Conservation (phyloP, 2,329 filamentous ascomycete genomes). For the Emmonsiellopsis sp. region DNA sequence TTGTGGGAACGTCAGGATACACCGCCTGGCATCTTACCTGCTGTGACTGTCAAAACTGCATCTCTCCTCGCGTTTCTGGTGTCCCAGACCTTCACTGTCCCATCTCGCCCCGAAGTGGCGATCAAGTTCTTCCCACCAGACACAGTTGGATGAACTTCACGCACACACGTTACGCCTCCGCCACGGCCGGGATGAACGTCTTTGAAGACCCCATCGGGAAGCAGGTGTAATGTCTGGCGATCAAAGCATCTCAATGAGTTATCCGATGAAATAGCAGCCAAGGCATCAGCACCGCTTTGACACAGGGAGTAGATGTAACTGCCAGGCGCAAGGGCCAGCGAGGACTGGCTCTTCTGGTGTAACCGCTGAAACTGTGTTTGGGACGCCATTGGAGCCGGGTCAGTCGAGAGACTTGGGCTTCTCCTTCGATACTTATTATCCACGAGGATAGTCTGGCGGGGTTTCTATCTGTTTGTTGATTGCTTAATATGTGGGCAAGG, state of each 20-base stretch:
- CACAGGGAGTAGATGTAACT: conserved; percentile 37
- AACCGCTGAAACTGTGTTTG: conserved; percentile 7
- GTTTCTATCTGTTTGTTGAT: too few relatives aligned
- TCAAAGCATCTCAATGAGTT: conserved; percentile 37
- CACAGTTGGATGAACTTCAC: conserved; percentile 1
- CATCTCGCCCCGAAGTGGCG: conserved; percentile 26
- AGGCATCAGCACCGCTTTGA: conserved; percentile 19
- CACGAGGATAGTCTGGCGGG: too few relatives aligned
- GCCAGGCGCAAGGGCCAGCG: conserved; percentile 29
- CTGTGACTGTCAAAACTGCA: conserved; percentile 26
- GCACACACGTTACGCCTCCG: conserved; percentile 31
- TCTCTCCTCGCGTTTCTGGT: conserved; percentile 21
- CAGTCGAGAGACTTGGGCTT: background rate
- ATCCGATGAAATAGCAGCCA: conserved; percentile 38
- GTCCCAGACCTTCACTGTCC: conserved; percentile 35
- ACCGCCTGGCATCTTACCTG: conserved; percentile 17
- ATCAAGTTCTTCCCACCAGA: conserved; percentile 13
- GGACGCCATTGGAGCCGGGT: conserved; percentile 2
- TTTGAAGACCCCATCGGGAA: conserved; percentile 11
- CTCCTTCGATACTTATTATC: too few relatives aligned
- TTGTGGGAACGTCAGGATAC: background rate
- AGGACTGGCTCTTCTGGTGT: conserved; percentile 16
- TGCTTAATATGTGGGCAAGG: too few relatives aligned
- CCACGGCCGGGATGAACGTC: conserved; percentile 20
- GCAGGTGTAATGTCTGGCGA: conserved; percentile 23